These are phyloP conservation scores for Cyberlindnera samutprakarnensis DNA, from an alignment of 805 yeast species.

Conservation along the genomic window DNA sequence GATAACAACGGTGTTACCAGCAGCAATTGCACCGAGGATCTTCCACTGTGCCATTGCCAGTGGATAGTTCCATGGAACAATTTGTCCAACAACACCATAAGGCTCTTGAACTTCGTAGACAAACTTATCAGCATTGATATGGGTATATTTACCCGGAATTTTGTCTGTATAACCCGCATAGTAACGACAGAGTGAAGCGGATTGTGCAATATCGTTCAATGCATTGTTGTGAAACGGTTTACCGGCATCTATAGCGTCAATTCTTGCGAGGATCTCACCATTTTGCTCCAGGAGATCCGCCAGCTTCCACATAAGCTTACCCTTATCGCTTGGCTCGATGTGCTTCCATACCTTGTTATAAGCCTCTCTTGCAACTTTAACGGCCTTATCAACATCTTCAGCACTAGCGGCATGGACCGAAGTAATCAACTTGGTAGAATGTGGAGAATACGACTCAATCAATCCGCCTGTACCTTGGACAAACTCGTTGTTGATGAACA, in stretches of 20 bases:
- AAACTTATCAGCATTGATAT: conserved; percentile 60
- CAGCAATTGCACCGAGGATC: conserved; percentile 67
- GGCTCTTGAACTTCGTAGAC: conserved; percentile 66
- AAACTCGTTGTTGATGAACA: conserved; percentile 85
- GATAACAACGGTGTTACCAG: conserved; percentile 66
- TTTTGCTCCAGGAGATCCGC: conserved; percentile 64
- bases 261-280: conserved; percentile 54
- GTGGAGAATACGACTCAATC: conserved; percentile 44
- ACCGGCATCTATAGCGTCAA: conserved; percentile 75
- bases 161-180: conserved; percentile 73
- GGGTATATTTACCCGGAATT: conserved; percentile 52
- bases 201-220: conserved; percentile 58
- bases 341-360: conserved; percentile 59
- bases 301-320: conserved; percentile 44
- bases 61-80: conserved; percentile 85
- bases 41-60: conserved; percentile 76
- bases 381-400: conserved; percentile 18
- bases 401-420: conserved; percentile 22
- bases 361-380: conserved; percentile 47
- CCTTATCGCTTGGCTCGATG: conserved; percentile 50
- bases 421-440: conserved; percentile 54
- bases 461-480: conserved; percentile 58
- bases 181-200: conserved; percentile 55
- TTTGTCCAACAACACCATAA: conserved; percentile 74
- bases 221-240: conserved; percentile 62